A percentile compares a stretch with the other conserved stretches of the same genome.
Conservation (phyloP, 139 green algal species). For the Zygnema circumcarinatum region DNA sequence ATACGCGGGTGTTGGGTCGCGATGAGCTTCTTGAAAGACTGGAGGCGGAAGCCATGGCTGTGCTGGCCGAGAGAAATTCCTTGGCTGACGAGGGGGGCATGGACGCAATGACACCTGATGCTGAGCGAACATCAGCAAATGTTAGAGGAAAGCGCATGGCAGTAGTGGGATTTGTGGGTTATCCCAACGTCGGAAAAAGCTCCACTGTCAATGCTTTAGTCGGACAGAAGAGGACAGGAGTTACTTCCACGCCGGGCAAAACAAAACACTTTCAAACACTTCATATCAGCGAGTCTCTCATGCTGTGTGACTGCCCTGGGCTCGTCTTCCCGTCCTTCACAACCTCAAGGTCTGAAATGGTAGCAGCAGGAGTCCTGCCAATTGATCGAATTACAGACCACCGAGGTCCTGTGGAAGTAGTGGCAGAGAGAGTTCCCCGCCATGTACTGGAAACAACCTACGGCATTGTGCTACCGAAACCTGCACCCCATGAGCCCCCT, state of each 20-base stretch:
- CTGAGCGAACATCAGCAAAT: slow-evolving; percentile 7
- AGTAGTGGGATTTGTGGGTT: slow-evolving; percentile 79
- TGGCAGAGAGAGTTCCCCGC: slow-evolving; percentile 67
- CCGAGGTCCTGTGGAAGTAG: slow-evolving; percentile 74
- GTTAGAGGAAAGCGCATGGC: slow-evolving; percentile 34
- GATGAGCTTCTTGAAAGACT: slow-evolving; percentile 38
- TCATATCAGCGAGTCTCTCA: slow-evolving; percentile 74
- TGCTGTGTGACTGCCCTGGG: slow-evolving; percentile 90
- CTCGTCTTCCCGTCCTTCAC: slow-evolving; percentile 94
- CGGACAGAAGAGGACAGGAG: slow-evolving; percentile 93
- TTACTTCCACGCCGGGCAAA: slow-evolving; percentile 94
- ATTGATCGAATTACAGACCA: slow-evolving; percentile 94
- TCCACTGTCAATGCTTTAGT: slow-evolving; percentile 95
- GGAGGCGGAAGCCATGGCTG: slow-evolving; percentile 12
- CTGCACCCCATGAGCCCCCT: slow-evolving; percentile 62
- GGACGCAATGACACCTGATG: background rate
- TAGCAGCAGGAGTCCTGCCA: slow-evolving; percentile 93
- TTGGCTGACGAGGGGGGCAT: background rate
- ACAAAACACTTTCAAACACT: slow-evolving; percentile 99
- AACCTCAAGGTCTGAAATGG: slow-evolving; percentile 90
- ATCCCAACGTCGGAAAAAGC: slow-evolving; percentile 97
- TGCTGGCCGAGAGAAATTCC: background rate
- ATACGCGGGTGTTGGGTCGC: slow-evolving; percentile 7
- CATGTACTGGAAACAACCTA: slow-evolving; percentile 79
- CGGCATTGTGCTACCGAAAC: slow-evolving; percentile 72